Base-by-base conservation (phyloP, 2,329 filamentous ascomycete genomes). In the Penicillium occitanis region DNA sequence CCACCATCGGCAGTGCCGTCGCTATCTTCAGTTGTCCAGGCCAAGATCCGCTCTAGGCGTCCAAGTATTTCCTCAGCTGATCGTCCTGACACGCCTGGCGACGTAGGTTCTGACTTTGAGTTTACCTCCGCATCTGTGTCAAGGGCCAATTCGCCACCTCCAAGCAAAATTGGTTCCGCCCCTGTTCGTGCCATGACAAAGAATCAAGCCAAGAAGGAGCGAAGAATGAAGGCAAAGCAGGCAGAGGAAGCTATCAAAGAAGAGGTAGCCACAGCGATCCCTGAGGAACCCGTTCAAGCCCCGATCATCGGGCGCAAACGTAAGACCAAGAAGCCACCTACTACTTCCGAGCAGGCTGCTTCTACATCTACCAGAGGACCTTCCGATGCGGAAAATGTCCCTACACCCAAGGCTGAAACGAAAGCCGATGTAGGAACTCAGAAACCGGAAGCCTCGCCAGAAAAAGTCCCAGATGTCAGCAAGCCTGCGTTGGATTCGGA, bases 221-320 rank as follows among this genome's bases (percentile, higher is more conserved):
- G 84, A 63, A 75, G 79, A 66, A 81, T 85, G 61, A 83, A 83
- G 68, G 80, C 81, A 1, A 83, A 81, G 69, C 77, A 82, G 48
- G 76, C 76, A 0, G 80, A 82, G 1, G 80, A 82, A 66, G 74
- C 75, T 13, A 76, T 81, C 73, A 80, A 80, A 59, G 74, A 78
- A 5, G 81, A 82, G 61, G 71, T 75, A n/a, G 68, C 65, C 17
- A 73, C 74, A 8, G 37, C 72, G 4, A 65, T 73, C 3, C 73
- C 76, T 8, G 64, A 66, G 33, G 84, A 87, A 68, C 86, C 80
- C 30, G 80, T 85, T 5, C 84, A 87, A 69, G 87, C 86, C 53
- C 87, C 87, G 0, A 88, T 90, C 51, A 76, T 88, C 66, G 86
- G 86, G 25, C 80, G 87, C 50, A 88, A 89, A 76, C 87, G 88